Evolutionary conservation across 768 basidiomycete genomes (phyloP).

Genomic region (Lentinula boryana): DNA sequence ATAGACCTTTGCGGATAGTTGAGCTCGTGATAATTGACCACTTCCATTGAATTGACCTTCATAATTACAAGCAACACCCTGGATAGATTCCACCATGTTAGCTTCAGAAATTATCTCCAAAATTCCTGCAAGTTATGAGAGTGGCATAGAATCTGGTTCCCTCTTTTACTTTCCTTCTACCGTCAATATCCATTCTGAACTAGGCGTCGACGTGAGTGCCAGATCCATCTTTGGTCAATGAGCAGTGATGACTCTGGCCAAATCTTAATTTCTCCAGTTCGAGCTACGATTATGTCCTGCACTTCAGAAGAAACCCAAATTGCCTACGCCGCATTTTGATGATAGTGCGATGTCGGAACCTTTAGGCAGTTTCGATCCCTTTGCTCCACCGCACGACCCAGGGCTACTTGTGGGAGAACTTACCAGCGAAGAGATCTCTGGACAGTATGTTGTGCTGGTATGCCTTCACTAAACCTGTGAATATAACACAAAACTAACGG

Average conservation of each 20-base stretch:
- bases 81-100: conserved; percentile 19
- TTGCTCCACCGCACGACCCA: conserved; percentile 79
- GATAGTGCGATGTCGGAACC: conserved; percentile 13
- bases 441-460: conserved; percentile 68
- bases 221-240: background rate
- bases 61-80: background rate
- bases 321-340: conserved; percentile 38
- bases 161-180: conserved; percentile 77
- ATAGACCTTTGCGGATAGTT: background rate
- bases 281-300: conserved; percentile 84
- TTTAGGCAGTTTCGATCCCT: conserved; percentile 54
- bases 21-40: background rate
- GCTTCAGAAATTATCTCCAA: conserved; percentile 48
- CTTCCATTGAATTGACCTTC: too few species aligned
- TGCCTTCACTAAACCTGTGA: conserved; percentile 15
- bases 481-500: background rate
- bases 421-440: conserved; percentile 48
- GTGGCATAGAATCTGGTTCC: conserved; percentile 57
- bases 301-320: conserved; percentile 67
- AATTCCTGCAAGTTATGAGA: conserved; percentile 50
- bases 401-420: conserved; percentile 75
- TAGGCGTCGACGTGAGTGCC: conserved; percentile 53
- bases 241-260: background rate
- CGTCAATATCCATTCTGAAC: conserved; percentile 51
- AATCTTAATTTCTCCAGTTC: conserved; percentile 44